Percentiles rank a stretch among this genome's conserved stretches.
phyloP scores from a whole-genome alignment of 2,329 filamentous ascomycete genomes.

The Lizonia empirigonia region DNA sequence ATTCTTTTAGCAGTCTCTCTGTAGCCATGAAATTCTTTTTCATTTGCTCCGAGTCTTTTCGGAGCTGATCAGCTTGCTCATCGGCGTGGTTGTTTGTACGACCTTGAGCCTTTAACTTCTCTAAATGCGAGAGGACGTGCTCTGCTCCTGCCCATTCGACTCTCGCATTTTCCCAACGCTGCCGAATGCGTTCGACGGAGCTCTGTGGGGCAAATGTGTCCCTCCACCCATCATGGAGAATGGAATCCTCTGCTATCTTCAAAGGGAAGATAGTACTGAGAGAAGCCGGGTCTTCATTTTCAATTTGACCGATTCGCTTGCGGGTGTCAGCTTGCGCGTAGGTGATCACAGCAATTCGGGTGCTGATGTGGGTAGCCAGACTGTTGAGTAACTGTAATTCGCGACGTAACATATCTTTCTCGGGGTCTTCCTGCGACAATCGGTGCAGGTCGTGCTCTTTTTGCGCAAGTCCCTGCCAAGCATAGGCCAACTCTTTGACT shows the following conservation, averaged over 20 bases:
- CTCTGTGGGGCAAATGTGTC: constrained; percentile 1
- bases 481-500: constrained; percentile 18
- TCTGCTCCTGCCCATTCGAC: not conserved
- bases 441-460: constrained; percentile 28
- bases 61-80: constrained; percentile 1
- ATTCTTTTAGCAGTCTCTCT: constrained; percentile 21
- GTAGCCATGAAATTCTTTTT: constrained; percentile 23
- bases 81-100: constrained; percentile 1
- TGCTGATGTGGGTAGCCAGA: constrained; percentile 8
- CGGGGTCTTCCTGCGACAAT: constrained; percentile 12
- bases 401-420: constrained; percentile 21
- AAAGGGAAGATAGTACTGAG: not conserved
- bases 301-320: constrained; percentile 23
- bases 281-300: constrained; percentile 3
- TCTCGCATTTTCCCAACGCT: constrained; percentile 4
- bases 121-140: constrained; percentile 4
- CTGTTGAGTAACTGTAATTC: constrained; percentile 28
- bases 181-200: constrained; percentile 2
- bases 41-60: constrained; percentile 4
- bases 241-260: not conserved
- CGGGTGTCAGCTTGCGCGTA: constrained; percentile 23
- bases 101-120: constrained; percentile 7
- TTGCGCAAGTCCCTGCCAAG: constrained; percentile 21
- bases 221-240: not conserved
- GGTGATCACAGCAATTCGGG: constrained; percentile 18